Evolutionary conservation across 257 asterid species (phyloP).

Genomic region (Plectranthus barbatus): DNA sequence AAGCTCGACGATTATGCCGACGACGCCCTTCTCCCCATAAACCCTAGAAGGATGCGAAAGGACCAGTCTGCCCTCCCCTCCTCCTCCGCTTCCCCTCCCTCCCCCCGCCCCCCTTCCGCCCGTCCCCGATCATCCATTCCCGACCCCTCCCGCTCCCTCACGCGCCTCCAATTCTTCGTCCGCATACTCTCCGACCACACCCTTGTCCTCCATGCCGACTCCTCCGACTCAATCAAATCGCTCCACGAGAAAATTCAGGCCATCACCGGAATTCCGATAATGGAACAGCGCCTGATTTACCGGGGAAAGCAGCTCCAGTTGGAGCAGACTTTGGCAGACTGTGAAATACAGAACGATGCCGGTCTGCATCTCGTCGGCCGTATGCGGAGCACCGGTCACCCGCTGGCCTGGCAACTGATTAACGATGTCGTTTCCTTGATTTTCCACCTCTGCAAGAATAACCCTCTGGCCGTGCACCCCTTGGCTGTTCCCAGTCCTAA

Average conservation of each 20-base stretch:
- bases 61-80: constrained; percentile 44
- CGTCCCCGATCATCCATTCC: constrained; percentile 24
- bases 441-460: constrained; percentile 31
- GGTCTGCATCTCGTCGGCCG: constrained; percentile 58
- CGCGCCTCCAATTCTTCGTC: constrained; percentile 70
- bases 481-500: not conserved
- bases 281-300: constrained; percentile 66
- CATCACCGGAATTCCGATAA: constrained; percentile 49
- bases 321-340: constrained; percentile 53
- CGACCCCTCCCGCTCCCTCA: constrained; percentile 14
- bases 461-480: not conserved
- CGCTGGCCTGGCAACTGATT: constrained; percentile 71
- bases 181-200: constrained; percentile 58
- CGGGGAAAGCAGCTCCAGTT: constrained; percentile 71
- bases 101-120: constrained; percentile 14
- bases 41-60: constrained; percentile 51
- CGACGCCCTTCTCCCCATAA: constrained; percentile 19
- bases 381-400: constrained; percentile 73
- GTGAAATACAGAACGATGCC: constrained; percentile 56
- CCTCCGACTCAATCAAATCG: constrained; percentile 44
- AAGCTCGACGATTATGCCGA: constrained; percentile 61
- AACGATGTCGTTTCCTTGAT: constrained; percentile 43
- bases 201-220: constrained; percentile 47
- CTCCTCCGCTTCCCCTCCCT: constrained; percentile 17
- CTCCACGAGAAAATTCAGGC: constrained; percentile 48